Percentiles rank a stretch among this genome's conserved stretches.
Conservation (phyloP, 495 filamentous ascomycete species). For the Neurospora discreta region DNA sequence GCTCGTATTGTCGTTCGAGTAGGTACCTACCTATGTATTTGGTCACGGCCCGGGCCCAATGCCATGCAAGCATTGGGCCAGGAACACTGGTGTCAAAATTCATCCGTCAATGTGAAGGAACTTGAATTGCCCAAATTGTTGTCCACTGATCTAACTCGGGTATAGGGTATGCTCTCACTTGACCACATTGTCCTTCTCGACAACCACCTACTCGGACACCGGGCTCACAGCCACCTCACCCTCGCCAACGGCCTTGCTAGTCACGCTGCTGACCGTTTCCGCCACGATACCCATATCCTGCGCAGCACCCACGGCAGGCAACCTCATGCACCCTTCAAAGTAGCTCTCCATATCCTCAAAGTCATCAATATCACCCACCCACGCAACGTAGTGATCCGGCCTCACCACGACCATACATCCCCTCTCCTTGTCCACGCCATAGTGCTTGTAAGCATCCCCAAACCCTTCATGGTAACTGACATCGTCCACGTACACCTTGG, state of each 20-base stretch:
- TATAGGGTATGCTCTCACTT: not conserved
- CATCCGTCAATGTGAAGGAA: no score
- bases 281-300: not conserved
- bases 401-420: slow-evolving; percentile 46
- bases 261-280: not conserved
- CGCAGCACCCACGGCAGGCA: not conserved
- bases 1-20: not conserved
- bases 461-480: slow-evolving; percentile 45
- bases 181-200: not conserved
- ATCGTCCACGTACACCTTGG: slow-evolving; percentile 56
- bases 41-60: not conserved
- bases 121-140: no score
- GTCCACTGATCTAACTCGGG: not conserved
- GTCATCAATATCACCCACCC: slow-evolving; percentile 46
- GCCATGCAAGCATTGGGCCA: not conserved
- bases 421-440: slow-evolving; percentile 45
- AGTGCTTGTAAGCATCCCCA: slow-evolving; percentile 52
- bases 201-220: not conserved
- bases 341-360: slow-evolving; percentile 29
- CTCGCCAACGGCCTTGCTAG: not conserved
- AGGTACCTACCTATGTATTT: no score
- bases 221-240: not conserved
- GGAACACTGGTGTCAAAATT: not conserved
- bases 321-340: slow-evolving; percentile 23
- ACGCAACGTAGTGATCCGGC: slow-evolving; percentile 57